Conservation (phyloP, 371 early-diverging fungal genomes). For the Funneliformis caledonium region DNA sequence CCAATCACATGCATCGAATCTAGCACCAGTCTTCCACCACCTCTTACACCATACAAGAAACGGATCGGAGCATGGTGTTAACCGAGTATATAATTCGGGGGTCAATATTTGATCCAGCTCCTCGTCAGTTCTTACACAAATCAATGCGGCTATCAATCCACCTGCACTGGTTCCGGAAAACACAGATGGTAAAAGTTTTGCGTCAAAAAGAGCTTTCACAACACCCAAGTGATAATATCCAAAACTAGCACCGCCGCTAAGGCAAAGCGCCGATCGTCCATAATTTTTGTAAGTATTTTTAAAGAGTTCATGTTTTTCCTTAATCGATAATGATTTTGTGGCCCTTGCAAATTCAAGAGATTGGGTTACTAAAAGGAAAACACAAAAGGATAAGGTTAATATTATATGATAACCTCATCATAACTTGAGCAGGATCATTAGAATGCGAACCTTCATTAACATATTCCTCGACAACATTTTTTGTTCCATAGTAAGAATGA, state of each 20-base stretch:
- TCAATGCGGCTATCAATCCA: slow-evolving; percentile 74
- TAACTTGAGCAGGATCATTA: neutral
- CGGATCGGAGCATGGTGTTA: slow-evolving; percentile 67
- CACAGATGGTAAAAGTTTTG: slow-evolving; percentile 78
- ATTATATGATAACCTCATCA: neutral
- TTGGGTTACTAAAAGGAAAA: slow-evolving; percentile 53
- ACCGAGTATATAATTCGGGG: slow-evolving; percentile 62
- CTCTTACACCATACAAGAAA: slow-evolving; percentile 47
- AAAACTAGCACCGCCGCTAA: slow-evolving; percentile 90
- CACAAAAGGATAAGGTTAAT: neutral
- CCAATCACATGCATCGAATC: slow-evolving; percentile 79
- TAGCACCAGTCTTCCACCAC: slow-evolving; percentile 52
- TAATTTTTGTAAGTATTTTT: slow-evolving; percentile 75
- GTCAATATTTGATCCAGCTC: slow-evolving; percentile 72
- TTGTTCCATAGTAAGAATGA: slow-evolving; percentile 81
- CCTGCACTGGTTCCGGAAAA: slow-evolving; percentile 91
- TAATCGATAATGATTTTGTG: slow-evolving; percentile 51
- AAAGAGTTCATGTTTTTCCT: slow-evolving; percentile 75
- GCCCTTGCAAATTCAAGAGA: slow-evolving; percentile 68
- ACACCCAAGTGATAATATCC: slow-evolving; percentile 85
- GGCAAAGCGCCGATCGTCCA: slow-evolving; percentile 87
- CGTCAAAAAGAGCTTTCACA: slow-evolving; percentile 75
- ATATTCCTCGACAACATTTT: slow-evolving; percentile 76
- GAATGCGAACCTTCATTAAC: slow-evolving; percentile 67
- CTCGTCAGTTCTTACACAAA: slow-evolving; percentile 80